phyloP scores from a whole-genome alignment of 2,329 filamentous ascomycete genomes.

The Gnomoniopsis smithogilvyi region DNA sequence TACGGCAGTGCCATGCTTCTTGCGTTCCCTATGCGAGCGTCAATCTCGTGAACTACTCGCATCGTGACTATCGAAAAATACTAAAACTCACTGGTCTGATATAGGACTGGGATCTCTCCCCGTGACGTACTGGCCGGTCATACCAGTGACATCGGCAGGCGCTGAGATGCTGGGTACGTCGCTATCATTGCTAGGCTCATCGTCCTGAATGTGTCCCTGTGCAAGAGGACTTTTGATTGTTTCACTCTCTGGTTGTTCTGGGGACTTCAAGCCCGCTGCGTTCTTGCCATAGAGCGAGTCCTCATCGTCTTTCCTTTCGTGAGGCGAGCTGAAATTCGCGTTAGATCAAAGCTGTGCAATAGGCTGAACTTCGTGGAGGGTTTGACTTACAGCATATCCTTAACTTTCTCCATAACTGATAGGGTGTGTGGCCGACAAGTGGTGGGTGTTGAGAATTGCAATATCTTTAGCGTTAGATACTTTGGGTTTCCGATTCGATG shows the following conservation, averaged over 20 bases:
- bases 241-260: neutral
- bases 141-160: neutral
- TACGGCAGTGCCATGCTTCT: neutral
- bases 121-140: neutral
- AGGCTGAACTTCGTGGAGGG: neutral
- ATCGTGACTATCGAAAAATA: too few relatives aligned
- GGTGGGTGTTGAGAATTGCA: neutral
- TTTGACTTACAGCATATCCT: neutral
- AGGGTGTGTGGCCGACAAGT: too few relatives aligned
- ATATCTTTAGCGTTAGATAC: neutral
- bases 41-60: neutral
- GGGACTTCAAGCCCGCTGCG: neutral
- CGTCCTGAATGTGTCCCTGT: neutral
- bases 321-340: neutral
- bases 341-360: neutral
- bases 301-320: neutral
- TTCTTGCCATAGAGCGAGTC: neutral
- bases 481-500: neutral
- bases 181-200: neutral
- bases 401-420: neutral
- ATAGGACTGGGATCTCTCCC: neutral
- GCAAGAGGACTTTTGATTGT: neutral
- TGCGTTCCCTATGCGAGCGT: neutral
- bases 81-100: neutral
- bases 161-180: neutral